Base-by-base conservation (phyloP, 192 early-diverging fungal genomes). In the Backusella macrospora region DNA sequence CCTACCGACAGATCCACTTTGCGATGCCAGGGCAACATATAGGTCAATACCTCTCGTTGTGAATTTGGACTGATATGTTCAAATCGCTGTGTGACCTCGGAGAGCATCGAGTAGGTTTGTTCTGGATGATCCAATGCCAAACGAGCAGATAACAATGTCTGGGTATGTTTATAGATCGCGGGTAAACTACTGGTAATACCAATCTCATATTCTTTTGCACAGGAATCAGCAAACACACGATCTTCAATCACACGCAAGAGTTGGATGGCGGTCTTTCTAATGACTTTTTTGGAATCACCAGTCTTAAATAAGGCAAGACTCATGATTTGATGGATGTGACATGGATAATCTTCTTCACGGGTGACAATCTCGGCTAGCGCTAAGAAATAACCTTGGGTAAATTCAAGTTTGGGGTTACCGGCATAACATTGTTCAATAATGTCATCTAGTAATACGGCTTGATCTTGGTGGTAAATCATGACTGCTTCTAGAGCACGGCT, bases 1-100 rank as follows among this genome's bases (percentile, higher is more conserved):
- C 80, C 78, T 4, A 84, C 70, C 4, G 69, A 34, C 37, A 93
- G 76, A 52, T 94, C 89, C 8, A 95, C 79, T 67, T 94, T 95
- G 13, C 91, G 83, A 12, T 95, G 76, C 94, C 94, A 96, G 3
- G 94, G 94, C 12, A 92, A 76, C 79, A 95, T 86, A 46, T 93
- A 91, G 39, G 78, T 79, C 21, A 96, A 77, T 43, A 95, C 87
- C 47, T 93, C 91, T 37, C 88, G 86, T 45, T 92, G 90, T 43
- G 86, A 81, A 44, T 82, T 85, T 2, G 86, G 70, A 16, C 73
- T 85, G 26, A 92, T 81, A 65, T 81, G 63, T 38, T 95, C 91
- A 68, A 93, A 87, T 29, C 90, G 83, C 66, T 84, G 81, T n/a
- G 89, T 88, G 21, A 94, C 84, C 71, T 97, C 95, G 6, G 91